Conservation (phyloP, 139 green algal species). For the Bryopsis sp. region DNA sequence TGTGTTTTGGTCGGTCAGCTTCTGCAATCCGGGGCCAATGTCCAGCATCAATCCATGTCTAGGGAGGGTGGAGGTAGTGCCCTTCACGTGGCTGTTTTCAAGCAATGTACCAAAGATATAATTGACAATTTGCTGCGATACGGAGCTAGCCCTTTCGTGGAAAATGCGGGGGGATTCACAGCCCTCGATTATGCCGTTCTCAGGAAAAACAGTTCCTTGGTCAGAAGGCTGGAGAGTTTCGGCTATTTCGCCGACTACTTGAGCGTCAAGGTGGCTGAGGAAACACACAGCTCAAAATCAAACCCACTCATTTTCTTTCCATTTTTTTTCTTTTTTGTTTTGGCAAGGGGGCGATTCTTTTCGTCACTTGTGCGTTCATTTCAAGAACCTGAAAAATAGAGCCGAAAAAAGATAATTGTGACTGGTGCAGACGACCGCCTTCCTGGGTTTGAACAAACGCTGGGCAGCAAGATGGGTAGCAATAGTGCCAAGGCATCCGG, state of each 20-base stretch:
- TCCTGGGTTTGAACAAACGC: neutral
- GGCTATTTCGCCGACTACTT: constrained; percentile 17
- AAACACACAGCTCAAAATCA: too few species aligned
- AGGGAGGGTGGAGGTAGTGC: constrained; percentile 11
- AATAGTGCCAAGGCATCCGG: constrained; percentile 4
- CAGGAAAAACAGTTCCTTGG: neutral
- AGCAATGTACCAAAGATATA: neutral
- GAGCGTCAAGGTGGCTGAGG: neutral
- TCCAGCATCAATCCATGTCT: constrained; percentile 7
- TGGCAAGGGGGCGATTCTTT: too few species aligned
- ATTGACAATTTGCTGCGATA: constrained; percentile 7
- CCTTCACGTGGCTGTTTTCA: constrained; percentile 11
- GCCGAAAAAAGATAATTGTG: neutral
- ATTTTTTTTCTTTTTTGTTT: too few species aligned
- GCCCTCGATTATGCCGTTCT: constrained; percentile 18
- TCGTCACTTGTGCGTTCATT: too few species aligned
- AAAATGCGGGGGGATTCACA: constrained; percentile 11
- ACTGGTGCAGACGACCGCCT: neutral
- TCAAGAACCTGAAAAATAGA: too few species aligned
- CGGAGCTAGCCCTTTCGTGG: constrained; percentile 15
- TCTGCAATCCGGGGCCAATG: constrained; percentile 11
- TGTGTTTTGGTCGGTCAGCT: neutral
- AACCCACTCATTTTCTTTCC: too few species aligned
- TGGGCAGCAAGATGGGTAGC: constrained; percentile 14
- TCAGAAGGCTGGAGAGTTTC: constrained; percentile 11